A percentile compares a stretch with the other conserved stretches of the same genome.
Conservation (phyloP, 2,329 filamentous ascomycete genomes). For the Pleurostoma richardsiae region DNA sequence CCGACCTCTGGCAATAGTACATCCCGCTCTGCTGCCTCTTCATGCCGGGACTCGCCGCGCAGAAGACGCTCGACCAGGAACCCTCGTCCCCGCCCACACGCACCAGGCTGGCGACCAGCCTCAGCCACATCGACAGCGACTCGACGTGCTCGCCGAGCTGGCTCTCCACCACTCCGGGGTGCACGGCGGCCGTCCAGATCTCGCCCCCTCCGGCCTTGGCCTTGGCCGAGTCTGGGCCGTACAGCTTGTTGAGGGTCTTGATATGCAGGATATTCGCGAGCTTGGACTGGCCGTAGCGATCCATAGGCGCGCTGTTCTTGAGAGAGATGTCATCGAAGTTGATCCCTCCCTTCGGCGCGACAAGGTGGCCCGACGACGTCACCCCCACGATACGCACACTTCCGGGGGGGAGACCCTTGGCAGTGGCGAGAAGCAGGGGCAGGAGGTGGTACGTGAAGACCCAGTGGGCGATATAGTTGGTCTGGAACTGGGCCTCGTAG, state of each 20-base stretch:
- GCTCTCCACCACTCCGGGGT: slow-evolving; percentile 32
- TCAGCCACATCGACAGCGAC: background rate
- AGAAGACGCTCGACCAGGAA: background rate
- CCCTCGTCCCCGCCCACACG: background rate
- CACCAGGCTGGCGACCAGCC: background rate
- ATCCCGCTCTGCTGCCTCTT: background rate
- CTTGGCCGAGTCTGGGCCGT: slow-evolving; percentile 23
- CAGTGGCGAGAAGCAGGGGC: slow-evolving; percentile 26
- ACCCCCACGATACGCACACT: slow-evolving; percentile 22
- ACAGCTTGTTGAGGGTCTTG: slow-evolving; percentile 24
- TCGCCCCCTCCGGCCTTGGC: slow-evolving; percentile 21
- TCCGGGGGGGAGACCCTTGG: slow-evolving; percentile 11
- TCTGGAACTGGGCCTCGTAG: slow-evolving; percentile 28
- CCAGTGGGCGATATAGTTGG: slow-evolving; percentile 38
- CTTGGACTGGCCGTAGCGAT: slow-evolving; percentile 39
- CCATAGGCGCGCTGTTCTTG: slow-evolving; percentile 10
- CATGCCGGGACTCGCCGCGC: background rate
- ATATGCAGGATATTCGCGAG: slow-evolving; percentile 37
- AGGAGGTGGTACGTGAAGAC: slow-evolving; percentile 30
- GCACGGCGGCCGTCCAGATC: slow-evolving; percentile 30
- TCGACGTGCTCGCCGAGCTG: slow-evolving; percentile 11
- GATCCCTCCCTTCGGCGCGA: slow-evolving; percentile 18
- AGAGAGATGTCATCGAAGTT: slow-evolving; percentile 14
- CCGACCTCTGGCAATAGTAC: background rate
- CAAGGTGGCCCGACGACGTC: slow-evolving; percentile 19